phyloP scores from a whole-genome alignment of 208 protist genomes.

The Crithidia fasciculata region DNA sequence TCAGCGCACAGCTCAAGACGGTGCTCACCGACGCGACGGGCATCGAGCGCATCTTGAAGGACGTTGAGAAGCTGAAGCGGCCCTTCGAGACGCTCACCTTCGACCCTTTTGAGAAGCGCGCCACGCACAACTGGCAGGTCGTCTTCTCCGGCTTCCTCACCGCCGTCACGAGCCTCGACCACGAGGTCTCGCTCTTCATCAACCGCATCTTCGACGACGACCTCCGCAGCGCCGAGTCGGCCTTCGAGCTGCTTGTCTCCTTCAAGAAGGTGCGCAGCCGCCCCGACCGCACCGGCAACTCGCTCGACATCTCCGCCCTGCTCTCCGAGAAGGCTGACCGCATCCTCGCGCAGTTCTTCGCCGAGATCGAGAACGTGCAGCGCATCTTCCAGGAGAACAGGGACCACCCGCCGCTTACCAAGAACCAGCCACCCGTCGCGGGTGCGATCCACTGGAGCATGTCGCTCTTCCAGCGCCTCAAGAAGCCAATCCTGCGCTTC shows the following conservation, averaged over 20 bases:
- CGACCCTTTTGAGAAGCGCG: conserved; percentile 96
- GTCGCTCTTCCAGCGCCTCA: conserved; percentile 97
- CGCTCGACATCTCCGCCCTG: conserved; percentile 92
- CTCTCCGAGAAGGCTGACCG: conserved; percentile 96
- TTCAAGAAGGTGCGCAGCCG: conserved; percentile 95
- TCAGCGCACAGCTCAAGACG: conserved; percentile 96
- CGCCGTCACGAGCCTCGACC: conserved; percentile 93
- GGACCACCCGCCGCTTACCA: conserved; percentile 93
- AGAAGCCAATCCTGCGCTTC: conserved; percentile 96
- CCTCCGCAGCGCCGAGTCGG: conserved; percentile 96
- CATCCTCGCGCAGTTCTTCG: conserved; percentile 95
- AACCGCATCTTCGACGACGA: conserved; percentile 97
- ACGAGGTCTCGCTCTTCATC: conserved; percentile 96
- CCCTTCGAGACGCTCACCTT: conserved; percentile 96
- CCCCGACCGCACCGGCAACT: conserved; percentile 68
- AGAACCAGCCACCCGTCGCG: conserved; percentile 97
- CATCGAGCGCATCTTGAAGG: conserved; percentile 95
- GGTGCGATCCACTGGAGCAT: conserved; percentile 97
- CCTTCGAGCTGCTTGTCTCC: conserved; percentile 97
- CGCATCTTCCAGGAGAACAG: conserved; percentile 92
- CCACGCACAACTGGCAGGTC: conserved; percentile 91
- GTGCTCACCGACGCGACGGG: conserved; percentile 96
- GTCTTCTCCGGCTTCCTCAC: conserved; percentile 94
- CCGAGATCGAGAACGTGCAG: conserved; percentile 92
- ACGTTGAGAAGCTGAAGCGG: conserved; percentile 94